Base-by-base conservation (phyloP, 352 stramenopile genomes). In the Pythium diclinum region DNA sequence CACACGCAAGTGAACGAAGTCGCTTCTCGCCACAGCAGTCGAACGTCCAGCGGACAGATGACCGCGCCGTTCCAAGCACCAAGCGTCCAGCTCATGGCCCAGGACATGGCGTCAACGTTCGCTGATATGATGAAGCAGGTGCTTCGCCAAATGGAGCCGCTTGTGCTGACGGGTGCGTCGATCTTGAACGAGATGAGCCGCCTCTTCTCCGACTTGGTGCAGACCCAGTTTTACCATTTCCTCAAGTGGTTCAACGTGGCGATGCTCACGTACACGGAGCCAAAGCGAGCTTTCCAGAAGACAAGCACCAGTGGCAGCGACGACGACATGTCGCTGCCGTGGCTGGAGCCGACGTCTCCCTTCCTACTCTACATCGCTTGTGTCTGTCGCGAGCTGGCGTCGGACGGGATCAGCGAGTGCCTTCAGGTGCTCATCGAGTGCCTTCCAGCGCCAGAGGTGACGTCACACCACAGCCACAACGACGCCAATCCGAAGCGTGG, bases 171-270 rank as follows among this genome's bases (percentile, higher is more conserved):
- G 14, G 84, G 84, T 0, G 78, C 80, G 28, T 72, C 71, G 4
- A 81, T 92, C 46, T 59, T 95, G 46, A 72, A 71, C 2, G 83
- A 92, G n/a, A 80, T 95, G 61, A 92, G 81, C 38, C 74, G 64
- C 7, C 58, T 89, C 25, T 90, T 95, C 48, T 91, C 84, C 14
- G 78, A 95, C 46, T 74, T 95, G 49, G 78, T 95, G 17, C 83
- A 90, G 76, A 77, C 68, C 5, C 81, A 91, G 68, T 92, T 95
- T 56, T 92, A 89, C 65, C 66, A 81, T 44, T 93, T 92, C 51
- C 59, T 95, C 2, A 87, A 87, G 60, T 95, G 86, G 86, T 91
- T 93, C 52, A 93, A 91, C 56, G 56, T 58, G 6, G 71, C 78
- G 0, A 63, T 87, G 49, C 58, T 91, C 14, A 77, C 74, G 63